These are phyloP conservation scores for Fereydounia khargensis DNA, from an alignment of 1,284 basidiomycete genomes.

Conservation along the genomic window DNA sequence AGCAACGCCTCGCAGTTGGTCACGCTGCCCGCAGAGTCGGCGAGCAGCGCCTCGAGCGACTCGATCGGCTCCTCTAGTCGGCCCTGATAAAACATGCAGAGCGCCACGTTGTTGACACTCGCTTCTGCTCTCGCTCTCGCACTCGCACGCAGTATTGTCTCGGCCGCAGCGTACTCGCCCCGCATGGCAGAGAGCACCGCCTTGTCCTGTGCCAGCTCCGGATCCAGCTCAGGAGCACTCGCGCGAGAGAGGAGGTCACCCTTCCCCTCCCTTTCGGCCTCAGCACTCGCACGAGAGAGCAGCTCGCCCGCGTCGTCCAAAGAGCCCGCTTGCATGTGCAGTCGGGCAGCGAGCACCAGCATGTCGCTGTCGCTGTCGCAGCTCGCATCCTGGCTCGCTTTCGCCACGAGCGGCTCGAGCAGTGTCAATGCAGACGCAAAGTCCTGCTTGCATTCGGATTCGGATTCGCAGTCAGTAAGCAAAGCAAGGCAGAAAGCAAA, in stretches of 20 bases:
- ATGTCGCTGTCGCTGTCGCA: neutral
- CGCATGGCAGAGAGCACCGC: slow-evolving; percentile 1
- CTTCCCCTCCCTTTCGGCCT: neutral
- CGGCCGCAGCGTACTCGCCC: slow-evolving; percentile 1
- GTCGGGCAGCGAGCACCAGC: slow-evolving; percentile 1
- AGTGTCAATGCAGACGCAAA: slow-evolving; percentile 6
- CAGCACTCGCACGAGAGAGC: neutral
- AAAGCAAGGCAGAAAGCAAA: too few relatives aligned
- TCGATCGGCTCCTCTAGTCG: slow-evolving; percentile 4
- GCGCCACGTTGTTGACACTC: neutral
- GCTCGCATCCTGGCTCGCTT: neutral
- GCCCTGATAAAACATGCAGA: neutral
- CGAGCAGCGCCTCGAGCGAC: slow-evolving; percentile 9
- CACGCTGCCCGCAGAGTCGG: neutral
- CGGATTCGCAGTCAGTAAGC: neutral
- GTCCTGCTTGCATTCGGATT: neutral
- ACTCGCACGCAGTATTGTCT: neutral
- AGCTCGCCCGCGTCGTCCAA: neutral
- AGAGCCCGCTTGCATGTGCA: slow-evolving; percentile 2
- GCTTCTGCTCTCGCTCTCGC: neutral
- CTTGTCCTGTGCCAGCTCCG: neutral
- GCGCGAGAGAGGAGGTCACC: neutral
- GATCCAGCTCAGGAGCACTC: too few relatives aligned
- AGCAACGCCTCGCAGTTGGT: slow-evolving; percentile 20
- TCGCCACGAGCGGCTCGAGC: slow-evolving; percentile 2